Base-by-base conservation (phyloP, 257 asterid species). In the Jacaranda copaia region DNA sequence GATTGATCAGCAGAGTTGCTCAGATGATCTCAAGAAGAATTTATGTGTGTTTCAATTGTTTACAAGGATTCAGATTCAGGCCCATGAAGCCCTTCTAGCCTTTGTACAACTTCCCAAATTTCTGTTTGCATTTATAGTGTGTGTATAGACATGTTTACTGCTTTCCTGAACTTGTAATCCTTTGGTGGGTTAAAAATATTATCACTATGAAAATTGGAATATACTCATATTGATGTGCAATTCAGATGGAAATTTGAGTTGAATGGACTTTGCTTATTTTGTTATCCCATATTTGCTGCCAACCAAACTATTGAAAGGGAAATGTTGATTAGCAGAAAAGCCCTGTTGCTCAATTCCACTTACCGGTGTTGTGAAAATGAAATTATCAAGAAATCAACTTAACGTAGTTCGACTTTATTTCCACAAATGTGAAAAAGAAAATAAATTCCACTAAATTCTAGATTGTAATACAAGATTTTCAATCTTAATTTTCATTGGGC, bases 61-160 rank as follows among this genome's bases (percentile, higher is more conserved):
- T 70, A 16, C 52, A 62, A 36, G 52, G 46, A 10, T 19, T 39
- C 55, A 48, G 45, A 57, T 42, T 25, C 32, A 25, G 32, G 32
- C 32, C 1, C 10, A 8, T 16, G 56, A 75, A 3, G 6, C 65
- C n/a, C 66, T 18, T 66, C 32, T 13, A 18, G 76, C 45, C 15
- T 42, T 70, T 58, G 9, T 48, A 46, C 36, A 15, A 64, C 73
- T 72, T 79, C 70, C 16, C 1, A 56, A 48, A 49, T 61, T 77
- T n/a, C n/a, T 73, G 6, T 69, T 40, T 74, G 74, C 43, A 64
- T 68, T 78, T 59, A 68, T 53, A 25, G 32, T 60, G 19, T 82
- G 83, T 81, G 79, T 64, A 68, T 56, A 80, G 49, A 60, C 36
- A 64, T 68, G 72, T 74, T 73, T 74, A n/a, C 51, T 53, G 51